Base-by-base conservation (phyloP, 2,329 filamentous ascomycete species). In the Cytospora schulzeri region DNA sequence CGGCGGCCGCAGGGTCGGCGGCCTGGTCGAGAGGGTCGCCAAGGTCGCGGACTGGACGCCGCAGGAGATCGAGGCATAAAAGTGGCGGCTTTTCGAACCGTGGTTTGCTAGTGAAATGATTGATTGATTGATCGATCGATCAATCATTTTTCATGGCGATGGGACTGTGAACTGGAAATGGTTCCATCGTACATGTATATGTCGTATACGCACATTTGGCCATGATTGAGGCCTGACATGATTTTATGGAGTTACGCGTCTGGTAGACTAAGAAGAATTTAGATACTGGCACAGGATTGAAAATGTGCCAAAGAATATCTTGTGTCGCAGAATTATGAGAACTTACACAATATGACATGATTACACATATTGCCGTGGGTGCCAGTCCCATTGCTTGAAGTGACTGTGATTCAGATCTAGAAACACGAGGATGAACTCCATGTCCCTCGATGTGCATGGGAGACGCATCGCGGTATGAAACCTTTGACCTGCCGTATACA, bases 31-130 rank as follows among this genome's bases (percentile, higher is more conserved):
- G 50, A 57, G 45, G 28, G 79, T 77, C 51, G 79, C 78, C 4
- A 81, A 82, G 71, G 71, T 73, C 62, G 75, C 72, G 60, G 81
- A 79, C 14, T 92, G 90, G 89, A 90, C 86, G 69, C 84, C 91
- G 74, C 81, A 81, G 58, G 90, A 92, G 78, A 80, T 92, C 57
- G 83, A 92, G 76, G 86, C 85, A 66, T 90, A 76, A 76, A 56
- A 64, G 59, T 53, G 31, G 28, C 15, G 17, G n/a, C 7, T 12
- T n/a, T n/a, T 24, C 8, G 7, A 6, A 22, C n/a, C n/a, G n/a
- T n/a, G 14, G 14, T 14, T 38, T 17, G 35, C 35, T 31, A 9
- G 29, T 31, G 4, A 31, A 31, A n/a, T n/a, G n/a, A n/a, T n/a
- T n/a, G n/a, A n/a, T n/a, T n/a, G n/a, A n/a, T 19, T 45, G 41